Evolutionary conservation across 352 stramenopile species (phyloP).

Genomic region (Elongisporangium senticosum): DNA sequence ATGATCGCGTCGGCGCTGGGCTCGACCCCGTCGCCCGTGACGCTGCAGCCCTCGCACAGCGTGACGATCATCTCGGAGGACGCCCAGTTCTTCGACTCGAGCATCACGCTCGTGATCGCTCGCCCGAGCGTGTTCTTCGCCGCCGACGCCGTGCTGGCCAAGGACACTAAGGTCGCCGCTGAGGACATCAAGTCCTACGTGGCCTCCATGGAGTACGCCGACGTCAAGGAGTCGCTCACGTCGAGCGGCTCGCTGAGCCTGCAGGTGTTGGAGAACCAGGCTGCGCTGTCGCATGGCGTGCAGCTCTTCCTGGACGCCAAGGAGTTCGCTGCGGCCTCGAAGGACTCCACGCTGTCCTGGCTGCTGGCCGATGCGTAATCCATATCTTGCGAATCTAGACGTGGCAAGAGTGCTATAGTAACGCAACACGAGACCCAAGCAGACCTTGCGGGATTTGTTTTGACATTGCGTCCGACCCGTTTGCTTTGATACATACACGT

Average conservation of each 20-base stretch:
- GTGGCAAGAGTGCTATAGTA: not conserved
- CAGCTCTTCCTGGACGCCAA: constrained; percentile 78
- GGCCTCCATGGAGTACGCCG: constrained; percentile 74
- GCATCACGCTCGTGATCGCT: constrained; percentile 55
- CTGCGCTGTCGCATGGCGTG: constrained; percentile 44
- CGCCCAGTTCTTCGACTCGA: constrained; percentile 64
- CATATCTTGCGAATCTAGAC: constrained; percentile 3
- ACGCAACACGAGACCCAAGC: not conserved
- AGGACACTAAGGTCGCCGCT: constrained; percentile 30
- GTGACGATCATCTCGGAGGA: constrained; percentile 72
- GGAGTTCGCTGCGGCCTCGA: constrained; percentile 39
- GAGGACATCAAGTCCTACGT: constrained; percentile 60
- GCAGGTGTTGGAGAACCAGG: constrained; percentile 30
- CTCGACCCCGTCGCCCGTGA: constrained; percentile 48
- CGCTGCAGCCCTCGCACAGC: constrained; percentile 50
- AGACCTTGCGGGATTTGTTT: not conserved
- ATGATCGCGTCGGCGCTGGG: constrained; percentile 57
- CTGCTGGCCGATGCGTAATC: constrained; percentile 19
- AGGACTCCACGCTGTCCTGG: constrained; percentile 41
- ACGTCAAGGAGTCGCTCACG: constrained; percentile 57
- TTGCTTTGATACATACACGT: not conserved
- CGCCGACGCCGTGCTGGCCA: constrained; percentile 31
- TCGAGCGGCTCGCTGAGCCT: constrained; percentile 32
- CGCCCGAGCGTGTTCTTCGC: constrained; percentile 75
- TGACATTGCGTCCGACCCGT: not conserved